phyloP scores from a whole-genome alignment of 2,329 filamentous ascomycete genomes.

The Alternaria solani region DNA sequence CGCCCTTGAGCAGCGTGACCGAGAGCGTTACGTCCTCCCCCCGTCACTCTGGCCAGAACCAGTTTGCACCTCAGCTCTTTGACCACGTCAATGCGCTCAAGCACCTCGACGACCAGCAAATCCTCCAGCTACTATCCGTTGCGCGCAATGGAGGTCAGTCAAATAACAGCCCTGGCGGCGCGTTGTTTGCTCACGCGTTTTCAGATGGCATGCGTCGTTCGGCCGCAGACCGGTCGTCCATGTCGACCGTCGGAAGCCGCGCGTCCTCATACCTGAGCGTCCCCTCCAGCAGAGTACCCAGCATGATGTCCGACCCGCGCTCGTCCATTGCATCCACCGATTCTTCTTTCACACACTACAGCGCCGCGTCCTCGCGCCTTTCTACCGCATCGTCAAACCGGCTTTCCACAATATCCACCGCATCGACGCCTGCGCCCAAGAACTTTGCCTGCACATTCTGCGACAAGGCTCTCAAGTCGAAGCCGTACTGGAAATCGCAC shows the following conservation, averaged over 20 bases:
- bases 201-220: constrained; percentile 48
- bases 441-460: constrained; percentile 58
- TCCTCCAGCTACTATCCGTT: constrained; percentile 48
- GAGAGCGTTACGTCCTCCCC: constrained; percentile 50
- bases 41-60: constrained; percentile 42
- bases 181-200: constrained; percentile 30
- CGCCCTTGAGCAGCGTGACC: constrained; percentile 47
- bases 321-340: constrained; percentile 51
- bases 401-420: constrained; percentile 47
- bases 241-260: constrained; percentile 48
- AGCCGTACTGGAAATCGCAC: constrained; percentile 75
- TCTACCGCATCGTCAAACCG: constrained; percentile 48
- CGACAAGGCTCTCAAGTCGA: constrained; percentile 72
- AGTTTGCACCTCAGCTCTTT: constrained; percentile 49
- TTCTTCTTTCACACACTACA: constrained; percentile 49
- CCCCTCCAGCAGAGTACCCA: constrained; percentile 49
- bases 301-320: constrained; percentile 49
- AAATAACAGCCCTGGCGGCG: constrained; percentile 14
- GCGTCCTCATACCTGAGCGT: constrained; percentile 50
- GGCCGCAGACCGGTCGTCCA: constrained; percentile 47
- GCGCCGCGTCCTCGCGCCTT: constrained; percentile 47
- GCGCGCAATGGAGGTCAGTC: constrained; percentile 51
- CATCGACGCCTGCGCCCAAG: constrained; percentile 45
- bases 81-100: constrained; percentile 52
- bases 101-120: constrained; percentile 52